phyloP scores from a whole-genome alignment of 768 basidiomycete species.

The Naematelia aurantialba region DNA sequence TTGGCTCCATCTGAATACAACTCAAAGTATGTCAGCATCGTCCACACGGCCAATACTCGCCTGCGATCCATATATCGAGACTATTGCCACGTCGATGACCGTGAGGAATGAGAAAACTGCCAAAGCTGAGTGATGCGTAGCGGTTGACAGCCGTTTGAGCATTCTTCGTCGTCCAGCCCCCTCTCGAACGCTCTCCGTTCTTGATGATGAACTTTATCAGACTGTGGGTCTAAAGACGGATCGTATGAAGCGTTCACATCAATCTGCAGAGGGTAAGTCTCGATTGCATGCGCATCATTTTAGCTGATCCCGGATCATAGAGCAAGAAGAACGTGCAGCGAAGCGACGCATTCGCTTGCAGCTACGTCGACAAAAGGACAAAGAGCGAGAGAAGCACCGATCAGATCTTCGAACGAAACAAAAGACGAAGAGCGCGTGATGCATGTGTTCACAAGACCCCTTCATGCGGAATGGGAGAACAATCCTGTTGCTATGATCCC shows the following conservation, averaged over 20 bases:
- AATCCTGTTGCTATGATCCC: no score
- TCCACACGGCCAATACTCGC: not conserved
- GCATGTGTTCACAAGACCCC: not conserved
- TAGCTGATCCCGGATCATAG: not conserved
- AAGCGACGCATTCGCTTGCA: not conserved
- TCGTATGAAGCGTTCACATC: not conserved
- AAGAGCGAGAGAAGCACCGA: not conserved
- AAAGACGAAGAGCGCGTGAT: not conserved
- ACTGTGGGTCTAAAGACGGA: not conserved
- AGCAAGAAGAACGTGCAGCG: not conserved
- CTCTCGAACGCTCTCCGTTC: not conserved
- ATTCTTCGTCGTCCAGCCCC: not conserved
- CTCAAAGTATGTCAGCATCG: not conserved
- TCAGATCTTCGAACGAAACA: not conserved
- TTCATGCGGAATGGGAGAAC: no score
- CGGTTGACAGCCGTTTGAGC: not conserved
- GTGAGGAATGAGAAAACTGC: not conserved
- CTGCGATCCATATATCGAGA: not conserved
- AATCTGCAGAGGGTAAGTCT: not conserved
- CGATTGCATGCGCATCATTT: not conserved
- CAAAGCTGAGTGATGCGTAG: not conserved
- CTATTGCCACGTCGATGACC: not conserved
- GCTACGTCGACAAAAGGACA: not conserved
- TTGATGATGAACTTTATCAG: not conserved
- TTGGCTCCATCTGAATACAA: not conserved